Base-by-base conservation (phyloP, 106 monocot species). In the Dioscorea dumetorum region DNA sequence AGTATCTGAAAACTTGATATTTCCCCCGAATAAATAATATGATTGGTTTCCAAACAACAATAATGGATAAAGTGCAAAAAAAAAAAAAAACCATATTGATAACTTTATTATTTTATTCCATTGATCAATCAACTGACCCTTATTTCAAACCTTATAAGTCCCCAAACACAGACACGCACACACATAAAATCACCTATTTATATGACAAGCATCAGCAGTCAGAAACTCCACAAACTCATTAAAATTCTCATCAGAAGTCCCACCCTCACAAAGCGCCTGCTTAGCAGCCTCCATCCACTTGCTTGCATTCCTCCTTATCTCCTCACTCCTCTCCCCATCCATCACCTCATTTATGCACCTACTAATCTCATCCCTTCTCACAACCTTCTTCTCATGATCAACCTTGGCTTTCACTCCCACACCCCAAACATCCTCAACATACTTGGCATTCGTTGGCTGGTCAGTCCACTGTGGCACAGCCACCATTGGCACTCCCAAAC, bases 401-500 rank as follows among this genome's bases (percentile, higher is more conserved):
- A 31, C 65, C 60, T 66, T 69, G 0, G 70, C 88, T 21, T 82
- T 28, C 48, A 77, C 51, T 57, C 85, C 85, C 8, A 78, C 68
- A 9, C 66, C 56, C 88, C 88, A 88, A 11, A 67, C 73, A 17
- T 81, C 83, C 60, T 86, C 81, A 19, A 88, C 62, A 16, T 74
- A 77, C 79, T 74, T 85, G 0, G 88, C 88, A 53, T 88, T 81
- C 56, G 85, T 81, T 13, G 73, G 63, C 64, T 90, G 90, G 56
- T 90, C 90, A 19, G 75, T 85, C 92, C 85, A 88, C 71, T 77
- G 80, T 20, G 85, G 85, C 60, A 85, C 17, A 18, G 41, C 81
- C 49, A 82, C 80, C 80, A 90, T 68, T 12, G 82, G 85, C 65
- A 85, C 75, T 0, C 85, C 85, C 7, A 74, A 51, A 28, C 67